phyloP scores from a whole-genome alignment of 805 yeast genomes.

The Zygosaccharomyces rouxii region DNA sequence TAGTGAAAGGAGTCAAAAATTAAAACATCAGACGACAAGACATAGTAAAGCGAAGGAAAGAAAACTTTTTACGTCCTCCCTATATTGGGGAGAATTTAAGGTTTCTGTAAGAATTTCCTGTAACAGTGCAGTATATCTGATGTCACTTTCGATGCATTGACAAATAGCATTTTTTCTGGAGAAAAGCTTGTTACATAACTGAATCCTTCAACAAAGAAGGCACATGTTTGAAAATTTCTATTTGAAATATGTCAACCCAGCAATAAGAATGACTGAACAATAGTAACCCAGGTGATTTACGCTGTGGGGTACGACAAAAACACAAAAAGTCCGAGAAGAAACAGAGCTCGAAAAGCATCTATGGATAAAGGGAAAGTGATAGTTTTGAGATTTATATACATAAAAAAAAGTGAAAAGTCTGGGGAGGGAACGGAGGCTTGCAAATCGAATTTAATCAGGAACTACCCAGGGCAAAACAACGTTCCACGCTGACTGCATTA shows the following conservation, averaged over 20 bases:
- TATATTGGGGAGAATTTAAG: background rate
- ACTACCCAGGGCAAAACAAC: background rate
- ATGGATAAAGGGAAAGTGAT: background rate
- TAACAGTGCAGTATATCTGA: background rate
- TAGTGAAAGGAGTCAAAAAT: background rate
- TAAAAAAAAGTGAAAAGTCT: background rate
- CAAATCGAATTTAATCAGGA: background rate
- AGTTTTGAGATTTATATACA: background rate
- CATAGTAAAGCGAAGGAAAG: background rate
- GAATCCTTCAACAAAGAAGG: no score
- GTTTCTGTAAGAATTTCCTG: background rate
- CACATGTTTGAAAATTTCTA: background rate
- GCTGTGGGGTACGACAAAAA: background rate
- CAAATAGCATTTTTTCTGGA: background rate
- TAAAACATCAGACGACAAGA: background rate
- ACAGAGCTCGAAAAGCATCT: background rate
- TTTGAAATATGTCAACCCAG: background rate
- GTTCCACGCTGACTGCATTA: slow-evolving; percentile 22
- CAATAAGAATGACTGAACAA: background rate
- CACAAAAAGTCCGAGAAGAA: background rate
- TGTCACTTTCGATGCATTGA: background rate
- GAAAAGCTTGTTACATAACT: no score
- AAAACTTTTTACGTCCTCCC: background rate
- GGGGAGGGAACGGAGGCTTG: background rate
- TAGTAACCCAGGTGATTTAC: background rate